These are phyloP conservation scores for Sporothrix pallida DNA, from an alignment of 2,329 filamentous ascomycete species.

Conservation along the genomic window DNA sequence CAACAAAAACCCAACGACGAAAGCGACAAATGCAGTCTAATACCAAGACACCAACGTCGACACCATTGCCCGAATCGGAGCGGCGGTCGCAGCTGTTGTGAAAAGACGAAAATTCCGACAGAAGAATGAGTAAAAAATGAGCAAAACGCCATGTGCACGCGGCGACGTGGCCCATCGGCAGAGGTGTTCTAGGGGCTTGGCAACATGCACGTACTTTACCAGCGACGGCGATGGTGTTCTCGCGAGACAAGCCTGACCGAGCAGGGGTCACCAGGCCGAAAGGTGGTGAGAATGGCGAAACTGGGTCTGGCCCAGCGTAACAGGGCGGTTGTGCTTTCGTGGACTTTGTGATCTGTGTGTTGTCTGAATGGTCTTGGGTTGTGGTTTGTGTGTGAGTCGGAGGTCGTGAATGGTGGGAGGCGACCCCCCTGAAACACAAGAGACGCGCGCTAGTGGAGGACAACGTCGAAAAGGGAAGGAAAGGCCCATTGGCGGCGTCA, in stretches of 20 bases:
- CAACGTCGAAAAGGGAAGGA: conserved; percentile 21
- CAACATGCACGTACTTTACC: conserved; percentile 30
- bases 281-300: background rate
- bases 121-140: background rate
- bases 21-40: background rate
- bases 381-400: background rate
- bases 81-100: background rate
- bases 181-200: conserved; percentile 29
- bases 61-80: conserved; percentile 20
- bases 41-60: conserved; percentile 17
- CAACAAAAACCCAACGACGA: background rate
- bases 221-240: background rate
- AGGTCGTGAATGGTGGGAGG: conserved; percentile 10
- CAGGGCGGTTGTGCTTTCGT: conserved; percentile 3
- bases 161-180: conserved; percentile 26
- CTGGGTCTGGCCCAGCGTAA: background rate
- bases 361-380: background rate
- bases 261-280: conserved; percentile 10
- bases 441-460: conserved; percentile 26
- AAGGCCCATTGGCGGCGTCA: background rate
- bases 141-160: conserved; percentile 1
- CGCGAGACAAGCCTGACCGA: conserved; percentile 1
- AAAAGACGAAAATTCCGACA: no score
- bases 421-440: conserved; percentile 23
- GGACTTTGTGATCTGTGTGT: background rate